Evolutionary conservation across 208 protist species (phyloP), one percentile per base, ranked within the genome.

Genomic region (Crithidia fasciculata): DNA sequence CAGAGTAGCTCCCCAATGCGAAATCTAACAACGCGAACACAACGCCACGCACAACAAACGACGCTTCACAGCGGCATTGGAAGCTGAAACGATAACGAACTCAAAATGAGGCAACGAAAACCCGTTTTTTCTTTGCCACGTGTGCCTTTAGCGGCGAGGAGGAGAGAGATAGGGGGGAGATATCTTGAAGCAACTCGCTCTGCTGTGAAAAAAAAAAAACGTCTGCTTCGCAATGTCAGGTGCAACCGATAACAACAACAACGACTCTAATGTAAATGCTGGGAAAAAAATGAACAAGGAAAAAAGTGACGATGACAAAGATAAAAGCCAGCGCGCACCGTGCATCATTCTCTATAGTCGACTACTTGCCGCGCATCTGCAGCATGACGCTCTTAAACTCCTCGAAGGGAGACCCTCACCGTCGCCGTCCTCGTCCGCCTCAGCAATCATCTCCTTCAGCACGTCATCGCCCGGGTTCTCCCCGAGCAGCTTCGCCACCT

Each of bases 381-480:
- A 93, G 86, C 92, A 96, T 96, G 62, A 99, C 98, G 39, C 80
- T 93, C 77, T 99, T 95, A 76, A 99, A 99, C 57, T 99, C 98
- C 44, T 98, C 89, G 72, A 98, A 94, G n/a, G 53, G 84, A 97
- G 19, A 99, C n/a, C 93, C 62, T 97, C 95, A 44, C 97, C 97
- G 82, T 99, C 97, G 50, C 97, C 93, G 80, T 99, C 97, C 56
- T 95, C 77, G 76, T 99, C 98, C 2, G 97, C 97, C 74, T 98
- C 97, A 8, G 96, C 89, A 62, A 99, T 99, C 98, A 99, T 99
- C 83, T 98, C 97, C 79, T 97, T 87, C 41, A 99, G 81, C 44
- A 99, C 98, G 8, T 99, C 98, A 64, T 99, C 98, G 12, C 96
- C 88, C 5, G 98, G 89, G 82, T 98, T 96, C 74, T 99, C 98